Evolutionary conservation across 129 eudicot genomes (phyloP).

Genomic region (Gnaphalium uliginosum): DNA sequence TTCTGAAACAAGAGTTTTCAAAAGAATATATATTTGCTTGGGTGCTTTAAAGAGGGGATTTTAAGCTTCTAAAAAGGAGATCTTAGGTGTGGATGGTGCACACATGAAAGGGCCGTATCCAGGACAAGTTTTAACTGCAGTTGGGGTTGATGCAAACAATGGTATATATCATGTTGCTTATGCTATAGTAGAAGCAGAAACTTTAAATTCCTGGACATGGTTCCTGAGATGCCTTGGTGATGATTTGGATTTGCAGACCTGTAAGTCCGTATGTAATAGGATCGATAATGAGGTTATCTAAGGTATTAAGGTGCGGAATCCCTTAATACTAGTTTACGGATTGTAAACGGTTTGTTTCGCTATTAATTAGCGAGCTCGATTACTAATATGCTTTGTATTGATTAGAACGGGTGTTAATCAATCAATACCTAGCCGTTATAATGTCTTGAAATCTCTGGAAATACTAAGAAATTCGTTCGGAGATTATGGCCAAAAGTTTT

Average conservation of each 20-base stretch:
- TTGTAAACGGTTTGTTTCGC: no score
- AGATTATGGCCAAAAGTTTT: no score
- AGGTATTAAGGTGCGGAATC: no score
- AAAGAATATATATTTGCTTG: neutral
- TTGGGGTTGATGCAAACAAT: neutral
- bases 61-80: neutral
- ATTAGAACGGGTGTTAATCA: no score
- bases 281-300: no score
- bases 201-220: neutral
- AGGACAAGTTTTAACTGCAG: neutral
- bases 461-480: no score
- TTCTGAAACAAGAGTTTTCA: neutral
- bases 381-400: no score
- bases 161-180: neutral
- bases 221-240: neutral
- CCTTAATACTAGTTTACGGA: no score
- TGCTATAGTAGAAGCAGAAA: neutral
- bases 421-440: no score
- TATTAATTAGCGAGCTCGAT: no score
- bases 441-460: no score
- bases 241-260: neutral
- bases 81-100: neutral
- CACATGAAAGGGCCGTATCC: neutral
- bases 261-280: no score
- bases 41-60: neutral